Evolutionary conservation across 495 filamentous ascomycete genomes (phyloP).

Genomic region (Xylaria bambusicola): DNA sequence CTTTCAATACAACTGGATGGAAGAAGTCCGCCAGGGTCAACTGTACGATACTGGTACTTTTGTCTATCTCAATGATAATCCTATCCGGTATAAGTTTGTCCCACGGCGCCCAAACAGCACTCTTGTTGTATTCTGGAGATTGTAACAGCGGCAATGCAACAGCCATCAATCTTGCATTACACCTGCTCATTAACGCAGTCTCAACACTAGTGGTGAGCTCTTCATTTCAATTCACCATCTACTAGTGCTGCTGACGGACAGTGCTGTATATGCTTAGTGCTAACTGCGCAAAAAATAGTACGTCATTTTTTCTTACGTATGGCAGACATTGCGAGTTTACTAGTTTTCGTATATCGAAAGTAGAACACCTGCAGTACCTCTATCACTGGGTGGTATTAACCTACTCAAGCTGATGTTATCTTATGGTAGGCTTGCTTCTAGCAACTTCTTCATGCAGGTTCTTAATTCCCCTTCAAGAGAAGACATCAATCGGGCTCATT

Average conservation of each 20-base stretch:
- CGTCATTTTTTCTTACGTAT: background rate
- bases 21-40: background rate
- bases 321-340: no score
- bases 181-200: conserved; percentile 27
- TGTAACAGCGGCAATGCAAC: conserved; percentile 21
- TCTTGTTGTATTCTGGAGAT: conserved; percentile 23
- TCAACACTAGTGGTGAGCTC: conserved; percentile 23
- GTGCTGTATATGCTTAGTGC: no score
- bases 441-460: conserved; percentile 46
- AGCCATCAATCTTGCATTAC: conserved; percentile 20
- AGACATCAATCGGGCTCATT: conserved; percentile 43
- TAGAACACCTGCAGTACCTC: background rate
- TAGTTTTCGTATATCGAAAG: background rate
- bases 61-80: no score
- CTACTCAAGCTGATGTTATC: conserved; percentile 7
- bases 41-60: no score
- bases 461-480: conserved; percentile 41
- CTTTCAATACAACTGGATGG: no score
- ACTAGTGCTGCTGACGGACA: no score
- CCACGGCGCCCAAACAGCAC: background rate
- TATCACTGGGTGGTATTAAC: background rate
- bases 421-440: conserved; percentile 28
- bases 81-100: no score
- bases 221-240: no score
- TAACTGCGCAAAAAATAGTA: background rate